Evolutionary conservation across 192 early-diverging fungal species (phyloP), one percentile per base, ranked within the genome.

Genomic region (Diversispora epigaea): DNA sequence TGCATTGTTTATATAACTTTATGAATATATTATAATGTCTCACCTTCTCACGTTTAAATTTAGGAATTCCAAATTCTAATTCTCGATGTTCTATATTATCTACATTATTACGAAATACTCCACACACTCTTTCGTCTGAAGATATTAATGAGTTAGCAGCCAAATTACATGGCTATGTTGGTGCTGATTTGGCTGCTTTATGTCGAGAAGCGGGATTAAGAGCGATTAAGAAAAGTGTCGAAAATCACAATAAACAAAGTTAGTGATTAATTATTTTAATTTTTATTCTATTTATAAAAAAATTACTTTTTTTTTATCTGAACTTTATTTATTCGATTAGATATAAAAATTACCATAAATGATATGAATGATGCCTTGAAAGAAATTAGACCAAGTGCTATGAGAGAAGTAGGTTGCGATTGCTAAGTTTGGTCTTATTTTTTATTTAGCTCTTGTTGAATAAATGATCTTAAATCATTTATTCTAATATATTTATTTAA

Each of bases 101-200:
- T 6, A 88, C 89, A 8, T 80, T 93, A 12, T 84, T 98, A 32
- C 75, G 74, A 10, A 79, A 80, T 10, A 90, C 90, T 56, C 95
- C 94, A 3, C 83, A 96, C 76, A 77, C 79, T 6, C 78, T 98
- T 8, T 82, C 88, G 7, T 50, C 76, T 1, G 75, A 77, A 5
- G 84, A 98, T 17, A 68, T 96, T 2, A 78, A 80, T 0, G 62
- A 73, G 0, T 56, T 98, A 15, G 89, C 95, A 0, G 83, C 84
- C 0, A 76, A 76, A 43, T 87, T 92, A 0, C 98, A 99, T 77
- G 98, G 98, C 0, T 99, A 92, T 80, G 96, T 98, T 68, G 98
- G 98, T n/a, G 98, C 98, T 4, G 98, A 99, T 82, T 75, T 99
- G 21, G 92, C 93, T 3, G 92, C 93, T 6, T 84, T 97, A 4